These are phyloP conservation scores for Boletus holoroseus DNA, from an alignment of 1,284 basidiomycete genomes.

Conservation along the genomic window DNA sequence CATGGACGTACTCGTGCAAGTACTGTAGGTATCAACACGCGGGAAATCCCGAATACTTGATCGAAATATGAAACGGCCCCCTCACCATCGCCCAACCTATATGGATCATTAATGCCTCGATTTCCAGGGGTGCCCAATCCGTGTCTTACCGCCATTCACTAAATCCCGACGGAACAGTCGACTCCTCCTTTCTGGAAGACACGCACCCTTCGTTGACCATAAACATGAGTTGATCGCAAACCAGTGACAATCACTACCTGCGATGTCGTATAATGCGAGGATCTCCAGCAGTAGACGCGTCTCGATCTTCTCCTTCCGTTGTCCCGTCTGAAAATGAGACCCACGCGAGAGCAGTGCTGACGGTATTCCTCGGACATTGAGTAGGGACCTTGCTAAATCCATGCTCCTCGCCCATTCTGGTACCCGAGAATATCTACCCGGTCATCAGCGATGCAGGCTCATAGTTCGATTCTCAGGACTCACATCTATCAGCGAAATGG, in stretches of 20 bases:
- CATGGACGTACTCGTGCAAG: conserved; percentile 29
- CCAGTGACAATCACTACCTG: conserved; percentile 29
- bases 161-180: conserved; percentile 37
- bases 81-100: conserved; percentile 32
- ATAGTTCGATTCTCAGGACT: conserved; percentile 27
- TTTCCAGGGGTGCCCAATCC: conserved; percentile 14
- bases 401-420: conserved; percentile 40
- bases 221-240: conserved; percentile 6
- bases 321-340: conserved; percentile 28
- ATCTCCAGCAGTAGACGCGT: conserved; percentile 42
- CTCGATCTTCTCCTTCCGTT: conserved; percentile 36
- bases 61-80: conserved; percentile 39
- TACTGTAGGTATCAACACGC: conserved; percentile 28
- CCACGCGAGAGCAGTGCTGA: conserved; percentile 36
- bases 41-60: conserved; percentile 44
- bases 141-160: conserved; percentile 39
- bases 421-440: conserved; percentile 43
- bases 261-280: conserved; percentile 43
- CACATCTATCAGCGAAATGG: conserved; percentile 40
- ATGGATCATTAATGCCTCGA: conserved; percentile 18
- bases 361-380: conserved; percentile 38
- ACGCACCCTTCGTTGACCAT: conserved; percentile 34
- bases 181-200: conserved; percentile 39
- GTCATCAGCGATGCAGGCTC: conserved; percentile 8
- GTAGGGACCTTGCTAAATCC: conserved; percentile 38